Evolutionary conservation across 2,329 filamentous ascomycete genomes (phyloP).

Genomic region (Dryadomyces sulphureus): DNA sequence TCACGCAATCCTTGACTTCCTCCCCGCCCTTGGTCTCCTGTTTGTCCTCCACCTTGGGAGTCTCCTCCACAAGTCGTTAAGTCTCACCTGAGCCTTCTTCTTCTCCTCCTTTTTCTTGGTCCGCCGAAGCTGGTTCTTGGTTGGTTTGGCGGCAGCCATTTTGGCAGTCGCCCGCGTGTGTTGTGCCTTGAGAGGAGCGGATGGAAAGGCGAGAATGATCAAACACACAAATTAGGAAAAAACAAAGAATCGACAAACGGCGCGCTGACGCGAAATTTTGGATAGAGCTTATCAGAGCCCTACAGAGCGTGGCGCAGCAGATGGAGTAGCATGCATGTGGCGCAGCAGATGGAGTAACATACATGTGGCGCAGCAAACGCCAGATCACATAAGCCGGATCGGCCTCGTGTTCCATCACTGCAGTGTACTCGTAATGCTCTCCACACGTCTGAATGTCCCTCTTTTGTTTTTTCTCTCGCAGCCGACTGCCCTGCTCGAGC

Average conservation of each 20-base stretch:
- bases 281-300: neutral
- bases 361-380: neutral
- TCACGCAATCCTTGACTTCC: no score
- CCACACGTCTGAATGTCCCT: neutral
- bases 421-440: neutral
- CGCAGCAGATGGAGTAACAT: neutral
- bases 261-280: slow-evolving; percentile 6
- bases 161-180: slow-evolving; percentile 14
- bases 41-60: neutral
- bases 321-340: neutral
- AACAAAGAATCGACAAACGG: neutral
- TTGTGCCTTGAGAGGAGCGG: neutral
- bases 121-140: slow-evolving; percentile 87
- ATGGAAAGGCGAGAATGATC: neutral
- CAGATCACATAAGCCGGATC: neutral
- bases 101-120: slow-evolving; percentile 92
- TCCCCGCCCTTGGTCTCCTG: no score
- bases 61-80: no score
- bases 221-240: neutral
- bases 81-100: slow-evolving; percentile 40
- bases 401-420: neutral
- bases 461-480: neutral
- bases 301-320: neutral
- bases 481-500: neutral
- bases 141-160: slow-evolving; percentile 59